Evolutionary conservation across 306 rosid species (phyloP).

Genomic region (Boehmeria nivea): DNA sequence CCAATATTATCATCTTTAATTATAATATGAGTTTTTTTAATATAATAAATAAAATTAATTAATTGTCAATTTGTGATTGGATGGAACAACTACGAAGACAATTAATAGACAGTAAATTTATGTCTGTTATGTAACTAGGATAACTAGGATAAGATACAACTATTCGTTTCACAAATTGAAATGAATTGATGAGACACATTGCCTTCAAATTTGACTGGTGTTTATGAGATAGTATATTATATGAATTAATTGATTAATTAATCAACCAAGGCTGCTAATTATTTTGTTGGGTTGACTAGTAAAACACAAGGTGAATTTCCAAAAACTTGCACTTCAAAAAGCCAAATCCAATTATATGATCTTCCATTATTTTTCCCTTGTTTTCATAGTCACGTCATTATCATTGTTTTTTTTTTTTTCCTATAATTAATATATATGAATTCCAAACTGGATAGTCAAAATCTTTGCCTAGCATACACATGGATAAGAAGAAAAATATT

Average conservation of each 20-base stretch:
- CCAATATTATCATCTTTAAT: too few relatives aligned
- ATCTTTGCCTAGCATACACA: background rate
- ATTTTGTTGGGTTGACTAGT: background rate
- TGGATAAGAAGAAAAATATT: background rate
- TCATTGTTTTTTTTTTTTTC: background rate
- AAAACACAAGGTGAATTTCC: background rate
- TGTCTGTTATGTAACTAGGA: too few relatives aligned
- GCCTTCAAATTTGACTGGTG: slow-evolving; percentile 5
- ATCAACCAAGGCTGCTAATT: background rate
- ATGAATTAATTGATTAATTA: background rate
- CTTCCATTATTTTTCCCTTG: background rate
- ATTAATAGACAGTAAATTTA: too few relatives aligned
- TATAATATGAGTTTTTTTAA: too few relatives aligned
- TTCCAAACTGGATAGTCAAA: background rate
- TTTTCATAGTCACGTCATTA: background rate
- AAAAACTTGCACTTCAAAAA: background rate
- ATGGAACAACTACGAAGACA: too few relatives aligned
- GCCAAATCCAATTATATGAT: slow-evolving; percentile 2
- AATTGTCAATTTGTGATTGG: too few relatives aligned
- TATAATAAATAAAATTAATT: too few relatives aligned
- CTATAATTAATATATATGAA: background rate
- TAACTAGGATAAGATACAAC: too few relatives aligned
- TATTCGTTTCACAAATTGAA: too few relatives aligned
- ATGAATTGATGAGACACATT: background rate
- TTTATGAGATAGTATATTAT: background rate